Evolutionary conservation across 257 asterid genomes (phyloP), one percentile per base, ranked within the genome.

Genomic region (Penstemon newberryi): DNA sequence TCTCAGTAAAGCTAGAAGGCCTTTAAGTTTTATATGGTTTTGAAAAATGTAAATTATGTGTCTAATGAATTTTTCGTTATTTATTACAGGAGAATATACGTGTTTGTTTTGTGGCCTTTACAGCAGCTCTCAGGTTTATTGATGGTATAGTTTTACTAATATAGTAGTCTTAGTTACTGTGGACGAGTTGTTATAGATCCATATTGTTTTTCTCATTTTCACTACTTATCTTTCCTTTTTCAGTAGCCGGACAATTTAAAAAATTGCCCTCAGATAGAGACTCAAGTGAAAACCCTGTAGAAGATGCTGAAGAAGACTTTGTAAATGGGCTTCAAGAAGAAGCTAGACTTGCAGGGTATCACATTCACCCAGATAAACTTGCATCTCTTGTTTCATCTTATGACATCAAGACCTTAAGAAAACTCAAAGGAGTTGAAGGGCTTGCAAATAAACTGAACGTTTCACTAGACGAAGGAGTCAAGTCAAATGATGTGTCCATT

Each of bases 111-210:
- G 69, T 85, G 80, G 81, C 97, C 70, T 89, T 74, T 49, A 79
- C 76, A 69, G 99, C 97, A 54, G 99, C 99, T 53, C 90, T 91
- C 83, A 89, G 81, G 80, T 91, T 94, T 73, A 76, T 86, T 19
- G 81, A 89, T 10, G 99, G 97, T 94, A 83, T 52, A 60, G 66
- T 65, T 77, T 73, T 77, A 10, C 65, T 70, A 63, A 54, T 46
- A 46, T 61, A 7, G 33, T 79, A 6, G 43, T 70, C 62, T 49
- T 38, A 57, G 40, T 68, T 68, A 46, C 53, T 65, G 50, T 43
- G 6, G 59, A 50, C 25, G 12, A n/a, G 3, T 46, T 66, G 37
- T 54, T 52, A 50, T 51, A 54, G 53, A 63, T 39, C 51, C 60
- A 3, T 7, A 15, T 0, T 79, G 10, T 19, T 47, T 41, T 77